Percentiles rank a stretch among this genome's conserved stretches.
phyloP scores from a whole-genome alignment of 148 eudicot species.

The Salicornia ramosissima region DNA sequence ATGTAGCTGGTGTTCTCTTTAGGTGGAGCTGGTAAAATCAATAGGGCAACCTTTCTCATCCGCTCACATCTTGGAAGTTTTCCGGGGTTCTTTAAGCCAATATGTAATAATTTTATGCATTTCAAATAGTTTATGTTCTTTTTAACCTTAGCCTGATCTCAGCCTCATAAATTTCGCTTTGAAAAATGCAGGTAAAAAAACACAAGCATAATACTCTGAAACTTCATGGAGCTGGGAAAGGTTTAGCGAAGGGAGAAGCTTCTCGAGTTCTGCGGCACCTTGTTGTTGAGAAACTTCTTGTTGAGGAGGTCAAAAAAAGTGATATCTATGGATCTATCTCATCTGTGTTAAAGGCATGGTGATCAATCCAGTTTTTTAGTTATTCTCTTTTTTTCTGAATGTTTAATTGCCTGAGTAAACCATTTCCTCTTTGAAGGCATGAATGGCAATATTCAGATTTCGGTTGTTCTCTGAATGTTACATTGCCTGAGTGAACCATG shows the following conservation, averaged over 20 bases:
- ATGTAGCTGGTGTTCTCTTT: conserved; percentile 18
- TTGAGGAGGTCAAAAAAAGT: conserved; percentile 89
- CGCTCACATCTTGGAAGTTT: conserved; percentile 89
- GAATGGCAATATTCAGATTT: no score
- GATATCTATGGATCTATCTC: conserved; percentile 87
- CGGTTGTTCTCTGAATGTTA: neutral
- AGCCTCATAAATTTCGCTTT: conserved; percentile 5
- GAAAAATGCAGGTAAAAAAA: conserved; percentile 64
- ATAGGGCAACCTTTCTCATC: conserved; percentile 69
- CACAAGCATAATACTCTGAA: conserved; percentile 60
- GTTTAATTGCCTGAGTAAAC: neutral
- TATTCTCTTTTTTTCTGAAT: neutral
- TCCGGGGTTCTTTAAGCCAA: conserved; percentile 85
- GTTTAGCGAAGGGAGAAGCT: conserved; percentile 85
- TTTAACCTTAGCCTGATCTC: conserved; percentile 4
- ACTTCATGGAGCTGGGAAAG: conserved; percentile 92
- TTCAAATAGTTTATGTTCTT: neutral
- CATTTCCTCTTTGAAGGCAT: neutral
- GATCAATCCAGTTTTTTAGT: neutral
- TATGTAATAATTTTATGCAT: conserved; percentile 40
- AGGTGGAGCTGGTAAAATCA: conserved; percentile 86
- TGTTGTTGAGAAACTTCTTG: conserved; percentile 73
- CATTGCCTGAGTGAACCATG: neutral
- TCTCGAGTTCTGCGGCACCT: conserved; percentile 85
- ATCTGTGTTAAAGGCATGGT: conserved; percentile 62